phyloP scores from a whole-genome alignment of 2,329 filamentous ascomycete genomes.

The Macrophomina phaseolina region DNA sequence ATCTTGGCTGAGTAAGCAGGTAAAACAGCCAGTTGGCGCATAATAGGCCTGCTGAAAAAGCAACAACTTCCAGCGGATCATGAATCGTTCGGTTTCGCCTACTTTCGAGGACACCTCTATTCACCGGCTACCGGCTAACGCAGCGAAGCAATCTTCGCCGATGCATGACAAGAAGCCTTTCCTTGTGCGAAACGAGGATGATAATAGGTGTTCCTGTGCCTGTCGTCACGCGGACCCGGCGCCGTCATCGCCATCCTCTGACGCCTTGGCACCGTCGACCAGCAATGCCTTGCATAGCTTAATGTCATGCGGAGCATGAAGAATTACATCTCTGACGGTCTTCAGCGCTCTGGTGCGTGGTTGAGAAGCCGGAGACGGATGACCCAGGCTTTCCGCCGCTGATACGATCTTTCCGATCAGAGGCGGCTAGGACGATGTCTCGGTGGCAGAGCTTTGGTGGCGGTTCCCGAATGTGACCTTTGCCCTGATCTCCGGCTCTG shows the following conservation, averaged over 20 bases:
- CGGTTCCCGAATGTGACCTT: neutral
- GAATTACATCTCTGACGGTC: no score
- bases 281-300: neutral
- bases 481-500: neutral
- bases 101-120: neutral
- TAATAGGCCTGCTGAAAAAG: neutral
- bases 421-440: neutral
- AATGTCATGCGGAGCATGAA: neutral
- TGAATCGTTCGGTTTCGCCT: neutral
- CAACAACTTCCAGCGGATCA: neutral
- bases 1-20: neutral
- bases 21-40: neutral
- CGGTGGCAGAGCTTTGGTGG: neutral
- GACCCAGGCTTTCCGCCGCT: no score
- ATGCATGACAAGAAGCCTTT: neutral
- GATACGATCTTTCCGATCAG: no score
- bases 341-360: no score
- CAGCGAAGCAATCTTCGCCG: neutral
- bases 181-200: neutral
- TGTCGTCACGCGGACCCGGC: neutral
- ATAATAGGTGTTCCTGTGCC: neutral
- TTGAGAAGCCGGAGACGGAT: no score
- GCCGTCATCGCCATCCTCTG: neutral
- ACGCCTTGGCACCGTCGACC: neutral
- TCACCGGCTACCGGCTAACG: neutral